These are phyloP conservation scores for Lyophyllum decastes DNA, from an alignment of 768 basidiomycete species.

Conservation along the genomic window DNA sequence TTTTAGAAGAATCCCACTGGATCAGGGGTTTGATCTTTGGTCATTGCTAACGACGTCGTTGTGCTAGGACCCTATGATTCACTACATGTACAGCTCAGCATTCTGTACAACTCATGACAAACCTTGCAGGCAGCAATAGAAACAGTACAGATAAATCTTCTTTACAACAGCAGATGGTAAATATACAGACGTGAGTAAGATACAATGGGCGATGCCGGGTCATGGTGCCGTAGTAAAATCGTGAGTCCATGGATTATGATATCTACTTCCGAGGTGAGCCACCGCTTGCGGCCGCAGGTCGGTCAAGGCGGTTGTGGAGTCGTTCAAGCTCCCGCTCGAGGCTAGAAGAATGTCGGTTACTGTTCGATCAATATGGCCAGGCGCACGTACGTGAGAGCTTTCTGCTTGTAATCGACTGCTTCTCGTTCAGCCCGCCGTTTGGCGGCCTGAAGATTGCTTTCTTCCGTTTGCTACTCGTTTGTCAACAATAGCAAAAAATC, in stretches of 20 bases:
- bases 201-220: slow-evolving; percentile 13
- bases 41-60: too few species aligned
- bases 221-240: not conserved
- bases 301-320: slow-evolving; percentile 61
- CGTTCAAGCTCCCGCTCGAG: slow-evolving; percentile 72
- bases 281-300: slow-evolving; percentile 43
- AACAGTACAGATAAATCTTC: not conserved
- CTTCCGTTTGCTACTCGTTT: slow-evolving; percentile 61
- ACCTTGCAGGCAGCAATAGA: too few species aligned
- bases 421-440: slow-evolving; percentile 81
- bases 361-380: slow-evolving; percentile 1
- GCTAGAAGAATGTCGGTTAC: slow-evolving; percentile 29
- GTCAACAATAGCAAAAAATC: slow-evolving; percentile 6
- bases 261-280: slow-evolving; percentile 33
- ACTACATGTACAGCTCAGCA: too few species aligned
- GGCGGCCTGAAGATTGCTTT: slow-evolving; percentile 64
- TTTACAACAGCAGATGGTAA: slow-evolving; percentile 13
- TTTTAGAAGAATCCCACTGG: too few species aligned
- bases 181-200: slow-evolving; percentile 21
- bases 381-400: slow-evolving; percentile 57
- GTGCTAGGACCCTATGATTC: too few species aligned
- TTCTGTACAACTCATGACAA: too few species aligned
- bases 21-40: too few species aligned
- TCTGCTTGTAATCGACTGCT: slow-evolving; percentile 72
- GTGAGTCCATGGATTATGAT: slow-evolving; percentile 9